Base-by-base conservation (phyloP, 1,284 basidiomycete species). In the Naganishia albida region DNA sequence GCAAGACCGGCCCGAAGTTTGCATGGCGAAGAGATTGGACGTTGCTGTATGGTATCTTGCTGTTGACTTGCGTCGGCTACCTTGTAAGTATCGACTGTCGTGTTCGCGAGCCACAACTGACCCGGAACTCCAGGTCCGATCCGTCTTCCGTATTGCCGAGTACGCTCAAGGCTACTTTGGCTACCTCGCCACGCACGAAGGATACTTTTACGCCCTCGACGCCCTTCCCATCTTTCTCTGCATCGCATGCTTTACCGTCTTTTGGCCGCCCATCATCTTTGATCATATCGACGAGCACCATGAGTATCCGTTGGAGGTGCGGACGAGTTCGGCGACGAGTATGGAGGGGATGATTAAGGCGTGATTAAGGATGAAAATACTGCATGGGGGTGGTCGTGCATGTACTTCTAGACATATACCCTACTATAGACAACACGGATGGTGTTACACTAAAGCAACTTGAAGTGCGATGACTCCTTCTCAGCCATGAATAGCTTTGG, bases 11-110 rank as follows among this genome's bases (percentile, higher is more conserved):
- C 66, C 3, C 79, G 81, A 70, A 23, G 20, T 39, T 50, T 30
- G 46, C 57, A 23, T 65, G 64, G 65, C 42, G 46, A 6, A 72
- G 77, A n/a, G 84, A 87, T 69, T 88, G 87, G 87, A 81, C 84
- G 43, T 70, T 81, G 3, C 77, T 89, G 40, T 84, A 82, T n/a
- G 74, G 70, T 10, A 83, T 83, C 7, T 73, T 89, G 62, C 70
- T 78, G 28, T 69, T 86, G 65, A 87, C 86, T 67, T 87, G 85
- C 65, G 72, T 85, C 44, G 85, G 86, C 20, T 86, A 88, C 67
- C 72, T 88, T 68, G 82, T 88, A 68, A 85, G 87, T 67, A 16
- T 23, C 16, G 2, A 8, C 10, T 8, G 7, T 2, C 12, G 13
- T 16, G n/a, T n/a, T n/a, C n/a, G 10, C 3, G 13, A 13, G 20